phyloP scores from a whole-genome alignment of 768 basidiomycete genomes.

The Steccherinum ochraceum region DNA sequence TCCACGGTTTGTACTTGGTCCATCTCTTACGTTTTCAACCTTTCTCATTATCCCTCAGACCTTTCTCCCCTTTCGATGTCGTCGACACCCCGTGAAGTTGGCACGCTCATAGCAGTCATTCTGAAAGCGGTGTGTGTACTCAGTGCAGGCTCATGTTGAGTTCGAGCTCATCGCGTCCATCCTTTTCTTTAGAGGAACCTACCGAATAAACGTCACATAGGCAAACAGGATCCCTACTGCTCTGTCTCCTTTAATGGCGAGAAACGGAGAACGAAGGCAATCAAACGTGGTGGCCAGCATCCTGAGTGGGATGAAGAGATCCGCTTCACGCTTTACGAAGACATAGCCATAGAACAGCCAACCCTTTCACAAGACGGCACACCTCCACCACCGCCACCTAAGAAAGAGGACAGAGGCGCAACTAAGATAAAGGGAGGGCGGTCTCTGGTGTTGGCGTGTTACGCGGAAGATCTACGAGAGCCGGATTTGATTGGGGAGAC shows the following conservation, averaged over 20 bases:
- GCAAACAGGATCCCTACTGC: slow-evolving; percentile 98
- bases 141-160: slow-evolving; percentile 4
- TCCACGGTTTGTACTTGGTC: neutral
- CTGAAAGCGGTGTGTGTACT: slow-evolving; percentile 77
- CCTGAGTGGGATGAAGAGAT: slow-evolving; percentile 99
- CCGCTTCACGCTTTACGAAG: slow-evolving; percentile 85
- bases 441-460: slow-evolving; percentile 78
- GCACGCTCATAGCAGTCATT: slow-evolving; percentile 90
- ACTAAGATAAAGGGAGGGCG: slow-evolving; percentile 64
- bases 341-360: slow-evolving; percentile 36
- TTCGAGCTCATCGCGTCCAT: neutral
- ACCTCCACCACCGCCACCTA: slow-evolving; percentile 57
- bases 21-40: neutral
- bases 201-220: slow-evolving; percentile 87
- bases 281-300: slow-evolving; percentile 95
- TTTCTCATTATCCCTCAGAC: neutral
- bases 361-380: slow-evolving; percentile 30
- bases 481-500: slow-evolving; percentile 94
- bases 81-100: slow-evolving; percentile 66
- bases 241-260: slow-evolving; percentile 72
- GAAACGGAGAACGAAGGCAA: slow-evolving; percentile 84
- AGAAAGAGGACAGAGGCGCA: slow-evolving; percentile 41
- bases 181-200: slow-evolving; percentile 62
- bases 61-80: slow-evolving; percentile 35
- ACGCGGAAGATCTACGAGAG: slow-evolving; percentile 91